These are phyloP conservation scores for Corymbia calophylla DNA, from an alignment of 441 rosid species.

Conservation along the genomic window DNA sequence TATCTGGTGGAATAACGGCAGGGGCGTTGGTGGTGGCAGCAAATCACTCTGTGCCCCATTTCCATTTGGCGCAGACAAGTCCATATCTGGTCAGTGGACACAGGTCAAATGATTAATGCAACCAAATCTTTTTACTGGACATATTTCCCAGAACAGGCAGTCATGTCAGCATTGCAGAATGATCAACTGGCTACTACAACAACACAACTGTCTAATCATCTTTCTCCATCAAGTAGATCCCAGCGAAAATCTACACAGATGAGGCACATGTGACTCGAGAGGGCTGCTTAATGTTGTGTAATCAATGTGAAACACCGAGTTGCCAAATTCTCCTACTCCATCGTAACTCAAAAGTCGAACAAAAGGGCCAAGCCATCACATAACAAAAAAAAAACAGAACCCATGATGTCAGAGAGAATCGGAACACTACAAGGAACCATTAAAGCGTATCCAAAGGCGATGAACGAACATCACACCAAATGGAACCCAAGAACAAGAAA, in stretches of 20 bases:
- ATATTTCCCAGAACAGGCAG: neutral
- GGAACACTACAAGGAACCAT: neutral
- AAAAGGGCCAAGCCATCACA: neutral
- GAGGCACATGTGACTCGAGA: neutral
- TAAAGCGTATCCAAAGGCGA: neutral
- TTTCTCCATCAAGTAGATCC: neutral
- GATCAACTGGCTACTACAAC: neutral
- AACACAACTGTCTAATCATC: neutral
- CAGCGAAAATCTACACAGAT: neutral
- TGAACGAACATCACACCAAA: neutral
- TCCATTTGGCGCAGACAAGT: conserved; percentile 9
- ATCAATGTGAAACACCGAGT: neutral
- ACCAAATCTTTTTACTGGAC: neutral
- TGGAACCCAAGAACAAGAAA: neutral
- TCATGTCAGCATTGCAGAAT: neutral
- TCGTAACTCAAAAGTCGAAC: neutral
- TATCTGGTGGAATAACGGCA: conserved; percentile 29
- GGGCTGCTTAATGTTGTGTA: neutral
- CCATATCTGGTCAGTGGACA: conserved; percentile 9
- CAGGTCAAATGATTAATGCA: neutral
- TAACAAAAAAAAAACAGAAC: neutral
- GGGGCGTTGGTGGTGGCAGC: conserved; percentile 42
- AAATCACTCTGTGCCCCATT: conserved; percentile 18
- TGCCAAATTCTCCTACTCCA: neutral
- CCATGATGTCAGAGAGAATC: neutral